Evolutionary conservation across 169 alveolate species (phyloP).

Genomic region (Eimeria falciformis): DNA sequence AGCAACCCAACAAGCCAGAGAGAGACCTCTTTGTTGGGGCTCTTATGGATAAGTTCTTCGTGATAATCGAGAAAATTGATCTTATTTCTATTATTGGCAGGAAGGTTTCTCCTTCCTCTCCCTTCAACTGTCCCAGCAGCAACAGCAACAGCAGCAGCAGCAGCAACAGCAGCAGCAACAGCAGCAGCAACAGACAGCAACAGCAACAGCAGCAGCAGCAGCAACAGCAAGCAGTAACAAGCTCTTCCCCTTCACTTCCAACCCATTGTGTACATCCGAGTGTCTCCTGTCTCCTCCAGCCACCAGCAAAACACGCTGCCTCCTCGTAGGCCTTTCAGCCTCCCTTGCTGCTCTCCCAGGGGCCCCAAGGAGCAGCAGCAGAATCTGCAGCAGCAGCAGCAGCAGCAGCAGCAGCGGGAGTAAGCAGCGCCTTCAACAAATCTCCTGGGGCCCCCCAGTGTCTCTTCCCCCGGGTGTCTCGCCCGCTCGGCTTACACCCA

Average conservation of each 20-base stretch:
- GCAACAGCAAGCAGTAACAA: background rate
- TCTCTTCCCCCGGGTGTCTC: background rate
- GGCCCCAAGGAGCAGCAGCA: background rate
- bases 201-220: constrained; percentile 1
- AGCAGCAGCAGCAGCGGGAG: background rate
- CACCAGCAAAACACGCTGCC: no score
- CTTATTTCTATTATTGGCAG: no score
- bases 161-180: no score
- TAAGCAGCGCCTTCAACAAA: background rate
- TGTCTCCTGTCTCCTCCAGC: background rate
- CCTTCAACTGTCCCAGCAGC: no score
- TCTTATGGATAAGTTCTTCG: no score
- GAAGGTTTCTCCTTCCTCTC: no score
- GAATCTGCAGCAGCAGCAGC: background rate
- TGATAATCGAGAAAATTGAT: no score
- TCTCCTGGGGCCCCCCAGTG: background rate
- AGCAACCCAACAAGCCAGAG: no score
- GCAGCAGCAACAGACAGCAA: background rate
- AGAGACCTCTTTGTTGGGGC: no score
- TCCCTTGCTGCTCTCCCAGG: background rate
- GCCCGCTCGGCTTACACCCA: no score
- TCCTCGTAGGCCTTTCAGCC: background rate
- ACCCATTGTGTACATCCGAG: background rate
- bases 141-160: no score
- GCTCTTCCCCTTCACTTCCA: background rate